Evolutionary conservation across 495 filamentous ascomycete genomes (phyloP).

Genomic region (Neurospora sp.): DNA sequence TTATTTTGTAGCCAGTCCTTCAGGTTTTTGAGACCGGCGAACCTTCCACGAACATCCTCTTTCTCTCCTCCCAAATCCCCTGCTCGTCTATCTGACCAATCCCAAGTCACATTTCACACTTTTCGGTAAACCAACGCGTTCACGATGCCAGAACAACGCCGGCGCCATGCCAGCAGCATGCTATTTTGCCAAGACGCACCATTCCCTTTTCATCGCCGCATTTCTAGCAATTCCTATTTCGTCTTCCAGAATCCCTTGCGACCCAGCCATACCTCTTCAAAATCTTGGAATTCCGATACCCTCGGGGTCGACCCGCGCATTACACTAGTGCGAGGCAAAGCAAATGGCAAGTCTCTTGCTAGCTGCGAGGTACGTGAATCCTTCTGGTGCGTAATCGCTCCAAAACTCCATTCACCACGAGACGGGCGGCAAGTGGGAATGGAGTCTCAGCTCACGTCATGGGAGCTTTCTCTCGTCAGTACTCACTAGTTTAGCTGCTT

Average conservation of each 20-base stretch:
- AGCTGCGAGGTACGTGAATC: neutral
- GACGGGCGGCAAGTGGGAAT: neutral
- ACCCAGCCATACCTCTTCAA: neutral
- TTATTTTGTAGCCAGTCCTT: neutral
- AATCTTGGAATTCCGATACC: neutral
- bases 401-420: neutral
- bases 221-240: neutral
- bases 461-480: neutral
- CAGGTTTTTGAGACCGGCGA: neutral
- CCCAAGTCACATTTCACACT: neutral
- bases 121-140: neutral
- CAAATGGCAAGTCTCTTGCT: neutral
- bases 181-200: neutral
- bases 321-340: neutral
- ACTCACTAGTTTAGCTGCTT: neutral
- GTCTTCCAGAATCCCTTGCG: neutral
- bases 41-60: neutral
- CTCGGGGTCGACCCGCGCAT: neutral
- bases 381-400: neutral
- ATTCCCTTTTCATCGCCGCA: neutral
- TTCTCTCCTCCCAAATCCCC: neutral
- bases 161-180: neutral
- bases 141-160: neutral
- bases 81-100: neutral
- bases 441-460: neutral